phyloP scores from a whole-genome alignment of 1,284 basidiomycete species.

The Sanghuangporus baumii region DNA sequence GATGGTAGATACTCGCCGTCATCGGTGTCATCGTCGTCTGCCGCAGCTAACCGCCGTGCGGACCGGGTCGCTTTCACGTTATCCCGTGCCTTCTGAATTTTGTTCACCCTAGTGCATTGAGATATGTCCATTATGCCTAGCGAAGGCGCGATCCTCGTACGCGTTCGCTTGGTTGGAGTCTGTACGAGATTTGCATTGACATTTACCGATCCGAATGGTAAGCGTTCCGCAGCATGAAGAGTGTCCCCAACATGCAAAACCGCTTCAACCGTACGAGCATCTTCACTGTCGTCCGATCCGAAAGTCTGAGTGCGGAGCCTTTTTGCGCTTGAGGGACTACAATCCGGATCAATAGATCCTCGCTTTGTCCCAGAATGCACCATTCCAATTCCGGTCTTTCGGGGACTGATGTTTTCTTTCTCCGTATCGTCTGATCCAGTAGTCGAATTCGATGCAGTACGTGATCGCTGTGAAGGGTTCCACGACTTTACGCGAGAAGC shows the following conservation, averaged over 20 bases:
- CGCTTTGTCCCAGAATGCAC: slow-evolving; percentile 7
- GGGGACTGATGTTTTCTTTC: slow-evolving; percentile 11
- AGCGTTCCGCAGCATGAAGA: neutral
- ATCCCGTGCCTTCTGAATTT: neutral
- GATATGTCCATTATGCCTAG: neutral
- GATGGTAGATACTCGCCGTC: slow-evolving; percentile 10
- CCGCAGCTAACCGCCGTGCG: neutral
- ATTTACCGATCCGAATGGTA: neutral
- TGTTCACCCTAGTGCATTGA: neutral
- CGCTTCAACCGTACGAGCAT: slow-evolving; percentile 4
- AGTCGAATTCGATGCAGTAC: neutral
- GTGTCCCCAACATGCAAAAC: neutral
- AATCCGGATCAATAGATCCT: neutral
- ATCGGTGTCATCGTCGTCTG: neutral
- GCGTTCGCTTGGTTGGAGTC: slow-evolving; percentile 7
- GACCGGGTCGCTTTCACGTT: neutral
- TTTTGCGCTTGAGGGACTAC: slow-evolving; percentile 8
- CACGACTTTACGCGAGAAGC: neutral
- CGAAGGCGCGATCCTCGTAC: neutral
- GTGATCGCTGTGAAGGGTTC: neutral
- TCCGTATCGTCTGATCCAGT: slow-evolving; percentile 2
- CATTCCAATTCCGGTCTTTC: neutral
- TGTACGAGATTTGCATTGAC: neutral
- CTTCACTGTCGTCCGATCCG: slow-evolving; percentile 14
- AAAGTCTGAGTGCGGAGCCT: neutral